Evolutionary conservation across 345 rosid genomes (phyloP).

Genomic region (Rhodomyrtus tomentosa): DNA sequence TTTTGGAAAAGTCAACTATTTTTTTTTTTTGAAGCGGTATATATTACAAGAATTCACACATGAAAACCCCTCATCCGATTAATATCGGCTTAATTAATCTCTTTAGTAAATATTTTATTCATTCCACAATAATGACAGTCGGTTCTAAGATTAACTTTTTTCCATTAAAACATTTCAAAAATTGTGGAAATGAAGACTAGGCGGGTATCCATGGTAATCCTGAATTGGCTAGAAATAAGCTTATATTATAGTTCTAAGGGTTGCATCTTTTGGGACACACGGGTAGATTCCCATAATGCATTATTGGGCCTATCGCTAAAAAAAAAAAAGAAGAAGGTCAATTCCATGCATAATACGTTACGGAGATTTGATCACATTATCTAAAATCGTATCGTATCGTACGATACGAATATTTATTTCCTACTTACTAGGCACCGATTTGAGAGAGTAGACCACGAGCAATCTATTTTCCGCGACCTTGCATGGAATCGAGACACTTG

Average conservation of each 20-base stretch:
- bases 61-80: neutral
- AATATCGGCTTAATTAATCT: neutral
- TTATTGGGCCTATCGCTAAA: neutral
- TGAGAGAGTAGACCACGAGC: neutral
- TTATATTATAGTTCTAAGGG: neutral
- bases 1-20: neutral
- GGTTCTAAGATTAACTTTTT: neutral
- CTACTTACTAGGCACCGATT: neutral
- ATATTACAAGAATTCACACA: neutral
- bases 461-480: neutral
- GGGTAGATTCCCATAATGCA: neutral
- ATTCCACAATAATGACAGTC: neutral
- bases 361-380: neutral
- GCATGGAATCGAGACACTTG: neutral
- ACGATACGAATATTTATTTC: neutral
- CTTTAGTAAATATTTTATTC: neutral
- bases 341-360: neutral
- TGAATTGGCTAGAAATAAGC: neutral
- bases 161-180: neutral
- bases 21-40: too few relatives aligned
- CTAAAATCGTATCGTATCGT: accelerated
- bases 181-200: neutral
- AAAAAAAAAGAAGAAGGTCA: too few relatives aligned
- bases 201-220: neutral
- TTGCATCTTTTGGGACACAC: neutral